phyloP scores from a whole-genome alignment of 352 stramenopile genomes.

The Phytophthora palmivora region DNA sequence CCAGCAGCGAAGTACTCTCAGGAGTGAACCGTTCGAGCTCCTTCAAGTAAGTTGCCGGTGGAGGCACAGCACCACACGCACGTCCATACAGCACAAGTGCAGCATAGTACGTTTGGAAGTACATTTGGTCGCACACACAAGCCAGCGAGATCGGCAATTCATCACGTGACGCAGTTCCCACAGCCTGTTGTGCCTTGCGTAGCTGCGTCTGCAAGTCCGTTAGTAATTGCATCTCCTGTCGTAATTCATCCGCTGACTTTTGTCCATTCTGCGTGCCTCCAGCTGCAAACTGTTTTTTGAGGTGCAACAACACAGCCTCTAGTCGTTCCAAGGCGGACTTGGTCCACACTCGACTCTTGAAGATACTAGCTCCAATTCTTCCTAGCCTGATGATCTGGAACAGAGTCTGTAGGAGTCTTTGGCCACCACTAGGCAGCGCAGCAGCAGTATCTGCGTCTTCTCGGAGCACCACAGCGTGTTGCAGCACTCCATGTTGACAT shows the following conservation, averaged over 20 bases:
- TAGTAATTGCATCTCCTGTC: constrained; percentile 64
- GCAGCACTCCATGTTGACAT: constrained; percentile 75
- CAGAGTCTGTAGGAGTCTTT: constrained; percentile 65
- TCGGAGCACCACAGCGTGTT: constrained; percentile 62
- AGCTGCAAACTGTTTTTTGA: constrained; percentile 59
- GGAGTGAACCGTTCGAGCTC: constrained; percentile 60
- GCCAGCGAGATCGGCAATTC: constrained; percentile 68
- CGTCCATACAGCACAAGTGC: constrained; percentile 77
- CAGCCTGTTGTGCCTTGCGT: constrained; percentile 52
- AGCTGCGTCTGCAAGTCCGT: constrained; percentile 57
- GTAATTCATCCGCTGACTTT: constrained; percentile 56
- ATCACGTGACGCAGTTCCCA: constrained; percentile 58
- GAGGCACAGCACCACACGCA: constrained; percentile 61
- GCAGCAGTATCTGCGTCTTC: constrained; percentile 39
- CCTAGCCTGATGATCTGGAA: constrained; percentile 66
- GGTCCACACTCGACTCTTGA: constrained; percentile 72
- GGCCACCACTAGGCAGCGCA: constrained; percentile 51
- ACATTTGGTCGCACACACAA: constrained; percentile 78
- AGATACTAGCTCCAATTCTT: constrained; percentile 60
- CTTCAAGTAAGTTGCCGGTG: constrained; percentile 63
- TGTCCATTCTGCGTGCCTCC: constrained; percentile 76
- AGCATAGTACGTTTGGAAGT: constrained; percentile 83
- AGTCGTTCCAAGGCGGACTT: constrained; percentile 59
- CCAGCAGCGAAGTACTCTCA: constrained; percentile 44
- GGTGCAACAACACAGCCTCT: constrained; percentile 47